Evolutionary conservation across 2,329 filamentous ascomycete species (phyloP).

Genomic region (Rhytidhysteron rufulum): DNA sequence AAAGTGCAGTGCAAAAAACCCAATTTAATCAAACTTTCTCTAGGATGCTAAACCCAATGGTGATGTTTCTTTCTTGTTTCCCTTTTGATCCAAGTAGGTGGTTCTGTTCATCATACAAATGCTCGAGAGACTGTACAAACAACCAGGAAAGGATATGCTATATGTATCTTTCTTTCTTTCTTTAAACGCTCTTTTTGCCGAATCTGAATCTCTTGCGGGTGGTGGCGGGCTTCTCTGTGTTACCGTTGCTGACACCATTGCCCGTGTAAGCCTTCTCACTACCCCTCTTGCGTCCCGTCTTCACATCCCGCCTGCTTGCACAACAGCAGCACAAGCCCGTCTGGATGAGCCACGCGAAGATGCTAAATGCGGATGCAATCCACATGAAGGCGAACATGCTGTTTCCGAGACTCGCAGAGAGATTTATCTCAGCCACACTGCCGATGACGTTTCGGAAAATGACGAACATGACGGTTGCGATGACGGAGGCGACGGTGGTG

Average conservation of each 20-base stretch:
- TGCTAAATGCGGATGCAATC: constrained; percentile 65
- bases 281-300: constrained; percentile 44
- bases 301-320: constrained; percentile 53
- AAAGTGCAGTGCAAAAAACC: too few relatives aligned
- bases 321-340: constrained; percentile 76
- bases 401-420: constrained; percentile 63
- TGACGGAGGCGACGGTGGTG: constrained; percentile 64
- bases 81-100: too few relatives aligned
- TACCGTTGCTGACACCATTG: constrained; percentile 1
- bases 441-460: constrained; percentile 77
- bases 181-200: constrained; percentile 13
- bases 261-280: constrained; percentile 19
- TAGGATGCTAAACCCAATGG: too few relatives aligned
- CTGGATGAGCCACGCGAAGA: constrained; percentile 69
- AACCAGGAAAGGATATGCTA: background rate
- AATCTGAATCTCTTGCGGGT: constrained; percentile 12
- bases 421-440: constrained; percentile 68
- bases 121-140: too few relatives aligned
- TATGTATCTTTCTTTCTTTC: background rate
- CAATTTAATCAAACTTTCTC: too few relatives aligned
- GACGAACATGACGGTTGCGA: constrained; percentile 79
- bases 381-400: constrained; percentile 89
- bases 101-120: too few relatives aligned
- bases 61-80: too few relatives aligned
- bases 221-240: constrained; percentile 8